Percentiles rank a stretch among this genome's conserved stretches.
phyloP scores from a whole-genome alignment of 2,329 filamentous ascomycete genomes.

The Colletotrichum filicis region DNA sequence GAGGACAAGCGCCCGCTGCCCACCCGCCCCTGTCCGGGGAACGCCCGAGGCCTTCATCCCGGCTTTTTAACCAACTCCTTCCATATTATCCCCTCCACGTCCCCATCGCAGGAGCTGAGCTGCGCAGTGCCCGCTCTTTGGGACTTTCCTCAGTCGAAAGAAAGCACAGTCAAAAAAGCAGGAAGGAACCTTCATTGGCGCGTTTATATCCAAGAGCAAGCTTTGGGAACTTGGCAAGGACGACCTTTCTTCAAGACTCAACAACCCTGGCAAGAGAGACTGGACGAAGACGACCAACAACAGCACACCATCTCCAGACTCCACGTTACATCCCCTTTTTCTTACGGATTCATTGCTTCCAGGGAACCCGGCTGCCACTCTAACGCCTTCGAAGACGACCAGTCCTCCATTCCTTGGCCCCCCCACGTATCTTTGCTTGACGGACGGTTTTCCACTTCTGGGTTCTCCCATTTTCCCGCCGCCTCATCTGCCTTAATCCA shows the following conservation, averaged over 20 bases:
- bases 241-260: neutral
- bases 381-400: constrained; percentile 21
- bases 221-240: neutral
- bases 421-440: constrained; percentile 8
- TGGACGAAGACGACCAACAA: neutral
- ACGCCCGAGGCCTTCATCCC: constrained; percentile 29
- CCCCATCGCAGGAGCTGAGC: neutral
- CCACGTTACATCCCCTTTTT: constrained; percentile 33
- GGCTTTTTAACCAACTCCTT: neutral
- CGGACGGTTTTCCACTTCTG: neutral
- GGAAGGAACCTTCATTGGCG: neutral
- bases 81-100: neutral
- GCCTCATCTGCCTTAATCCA: neutral
- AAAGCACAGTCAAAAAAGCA: too few relatives aligned
- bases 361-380: constrained; percentile 16
- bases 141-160: too few relatives aligned
- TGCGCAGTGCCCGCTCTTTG: too few relatives aligned
- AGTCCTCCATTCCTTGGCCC: neutral
- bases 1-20: neutral
- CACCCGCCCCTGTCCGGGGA: constrained; percentile 26
- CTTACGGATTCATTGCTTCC: constrained; percentile 19
- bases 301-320: constrained; percentile 24
- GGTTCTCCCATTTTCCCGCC: constrained; percentile 7
- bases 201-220: neutral
- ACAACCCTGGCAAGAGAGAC: neutral